Evolutionary conservation across 352 stramenopile species (phyloP), one percentile per base, ranked within the genome.

Genomic region (Lagenidium sp.): DNA sequence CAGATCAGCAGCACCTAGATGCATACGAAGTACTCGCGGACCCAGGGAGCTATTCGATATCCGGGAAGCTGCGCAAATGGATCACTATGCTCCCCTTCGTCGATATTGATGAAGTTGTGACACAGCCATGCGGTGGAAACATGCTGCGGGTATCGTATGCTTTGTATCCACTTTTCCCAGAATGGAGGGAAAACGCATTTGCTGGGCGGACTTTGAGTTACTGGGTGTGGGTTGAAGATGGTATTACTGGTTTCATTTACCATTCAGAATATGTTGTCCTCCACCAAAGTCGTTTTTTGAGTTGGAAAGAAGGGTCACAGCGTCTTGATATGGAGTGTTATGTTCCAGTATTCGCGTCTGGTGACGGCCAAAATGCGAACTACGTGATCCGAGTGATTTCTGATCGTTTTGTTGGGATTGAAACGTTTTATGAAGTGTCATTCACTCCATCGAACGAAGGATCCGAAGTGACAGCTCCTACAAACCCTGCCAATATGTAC

Each of bases 141-240:
- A 97, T 99, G 55, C 63, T 99, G 4, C 82, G 83, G 28, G 55
- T 98, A 5, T 79, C 85, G n/a, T 85, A 99, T 28, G 45, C 68
- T 10, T 50, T 91, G 0, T 55, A 47, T 11, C 78, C 78, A 4
- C 53, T 88, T n/a, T 85, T 91, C 32, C 57, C 57, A 0, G 66
- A 83, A 34, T 91, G 78, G 78, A 78, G 76, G 21, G 78, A 88
- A 30, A 49, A 64, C 18, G 53, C 57, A 6, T 73, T 85, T 7
- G 59, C 66, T 8, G 72, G 75, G 5, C 79, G 78, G 36, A 68
- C 61, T 6, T 50, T 88, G 11, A 60, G 70, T 13, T 99, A 97
- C 28, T 99, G 95, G 93, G 60, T 99, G 11, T 99, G 95, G 96
- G 84, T 99, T 11, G 96, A 99, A 75, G 96, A 99, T 54, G 73